Conservation (phyloP, 345 rosid genomes). For the Bruguiera parviflora region DNA sequence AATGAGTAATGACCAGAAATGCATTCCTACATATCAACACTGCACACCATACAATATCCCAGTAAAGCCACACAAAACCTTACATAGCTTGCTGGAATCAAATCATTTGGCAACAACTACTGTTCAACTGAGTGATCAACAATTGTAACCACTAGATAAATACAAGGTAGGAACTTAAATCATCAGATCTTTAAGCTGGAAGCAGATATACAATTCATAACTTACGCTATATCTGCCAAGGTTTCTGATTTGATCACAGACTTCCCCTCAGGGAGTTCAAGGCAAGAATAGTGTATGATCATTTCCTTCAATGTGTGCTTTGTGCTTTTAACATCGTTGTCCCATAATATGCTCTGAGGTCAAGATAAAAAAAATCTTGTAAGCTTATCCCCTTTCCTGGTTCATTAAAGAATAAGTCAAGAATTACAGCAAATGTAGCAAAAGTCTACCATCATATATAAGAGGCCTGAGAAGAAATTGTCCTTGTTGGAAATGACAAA, state of each 20-base stretch:
- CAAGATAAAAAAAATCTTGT: slow-evolving; percentile 19
- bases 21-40: no score
- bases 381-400: neutral
- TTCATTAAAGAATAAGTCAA: neutral
- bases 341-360: slow-evolving; percentile 87
- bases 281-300: slow-evolving; percentile 76
- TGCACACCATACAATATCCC: neutral
- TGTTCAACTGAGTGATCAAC: neutral
- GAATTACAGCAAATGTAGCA: neutral
- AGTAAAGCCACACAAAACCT: neutral
- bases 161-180: neutral
- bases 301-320: slow-evolving; percentile 81
- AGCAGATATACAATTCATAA: slow-evolving; percentile 1
- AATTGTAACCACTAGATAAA: neutral
- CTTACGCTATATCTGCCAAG: slow-evolving; percentile 78
- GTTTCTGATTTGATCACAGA: slow-evolving; percentile 69
- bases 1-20: no score
- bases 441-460: slow-evolving; percentile 7
- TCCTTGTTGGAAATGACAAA: slow-evolving; percentile 6
- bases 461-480: neutral
- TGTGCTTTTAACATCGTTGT: slow-evolving; percentile 78
- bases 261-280: slow-evolving; percentile 76
- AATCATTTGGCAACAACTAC: neutral
- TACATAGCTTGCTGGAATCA: neutral
- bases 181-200: neutral